Conservation (phyloP, 2,329 filamentous ascomycete species). For the Fusarium lyarnte region DNA sequence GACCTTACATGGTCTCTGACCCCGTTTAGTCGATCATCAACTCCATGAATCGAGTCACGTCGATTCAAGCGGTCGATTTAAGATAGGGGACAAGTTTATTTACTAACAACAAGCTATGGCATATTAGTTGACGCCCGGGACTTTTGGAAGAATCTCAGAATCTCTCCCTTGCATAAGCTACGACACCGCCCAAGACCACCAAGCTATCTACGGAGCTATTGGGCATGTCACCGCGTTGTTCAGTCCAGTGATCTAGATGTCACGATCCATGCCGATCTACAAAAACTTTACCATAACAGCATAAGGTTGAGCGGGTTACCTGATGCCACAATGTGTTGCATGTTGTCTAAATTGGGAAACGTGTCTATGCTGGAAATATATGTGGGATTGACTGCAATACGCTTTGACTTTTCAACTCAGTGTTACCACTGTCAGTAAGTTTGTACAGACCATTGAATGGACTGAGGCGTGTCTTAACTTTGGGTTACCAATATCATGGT, state of each 20-base stretch:
- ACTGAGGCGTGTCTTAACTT: neutral
- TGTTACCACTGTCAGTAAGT: neutral
- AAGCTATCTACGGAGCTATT: constrained; percentile 1
- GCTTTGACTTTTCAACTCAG: constrained; percentile 2
- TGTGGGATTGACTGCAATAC: neutral
- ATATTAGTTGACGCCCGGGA: constrained; percentile 13
- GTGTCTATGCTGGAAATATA: constrained; percentile 10
- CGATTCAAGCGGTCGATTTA: constrained; percentile 11
- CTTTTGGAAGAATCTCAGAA: constrained; percentile 8
- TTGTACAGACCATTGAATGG: neutral
- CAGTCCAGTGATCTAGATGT: constrained; percentile 11
- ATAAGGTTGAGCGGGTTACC: constrained; percentile 6
- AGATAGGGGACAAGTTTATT: constrained; percentile 28
- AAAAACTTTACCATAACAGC: neutral
- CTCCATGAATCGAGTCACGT: constrained; percentile 2
- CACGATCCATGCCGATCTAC: constrained; percentile 26
- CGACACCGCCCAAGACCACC: constrained; percentile 19
- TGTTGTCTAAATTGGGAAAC: constrained; percentile 18
- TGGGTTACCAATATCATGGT: neutral
- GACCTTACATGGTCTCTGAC: constrained; percentile 29
- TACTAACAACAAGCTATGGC: constrained; percentile 19
- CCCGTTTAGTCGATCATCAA: constrained; percentile 18
- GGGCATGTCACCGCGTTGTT: constrained; percentile 7
- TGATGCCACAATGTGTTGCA: constrained; percentile 3
- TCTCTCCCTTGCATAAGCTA: constrained; percentile 33